Evolutionary conservation across 176 grass and related monocot genomes (phyloP).

Genomic region (Oryza glumipatula): DNA sequence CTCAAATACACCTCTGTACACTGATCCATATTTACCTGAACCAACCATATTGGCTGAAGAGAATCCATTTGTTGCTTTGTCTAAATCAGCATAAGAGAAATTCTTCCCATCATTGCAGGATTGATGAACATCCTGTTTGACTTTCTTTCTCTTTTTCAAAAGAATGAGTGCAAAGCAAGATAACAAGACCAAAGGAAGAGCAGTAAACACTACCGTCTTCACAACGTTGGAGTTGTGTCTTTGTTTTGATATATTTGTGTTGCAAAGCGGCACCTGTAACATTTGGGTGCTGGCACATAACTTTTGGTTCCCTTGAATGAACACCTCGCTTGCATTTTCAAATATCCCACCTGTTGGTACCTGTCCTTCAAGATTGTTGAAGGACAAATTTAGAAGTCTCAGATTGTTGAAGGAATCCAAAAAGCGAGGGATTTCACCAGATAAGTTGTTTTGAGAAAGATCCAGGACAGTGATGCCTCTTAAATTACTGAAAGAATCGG

Average conservation of each 20-base stretch:
- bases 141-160: background rate
- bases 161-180: background rate
- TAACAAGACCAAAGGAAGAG: background rate
- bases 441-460: conserved; percentile 52
- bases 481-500: conserved; percentile 8
- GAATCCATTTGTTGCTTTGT: conserved; percentile 48
- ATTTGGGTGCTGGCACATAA: conserved; percentile 21
- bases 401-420: background rate
- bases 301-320: conserved; percentile 36
- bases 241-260: background rate
- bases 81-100: conserved; percentile 47
- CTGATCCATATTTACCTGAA: conserved; percentile 47
- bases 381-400: conserved; percentile 48
- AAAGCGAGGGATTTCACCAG: conserved; percentile 43
- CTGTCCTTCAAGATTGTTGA: conserved; percentile 53
- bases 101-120: background rate
- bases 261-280: conserved; percentile 38
- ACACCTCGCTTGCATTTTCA: conserved; percentile 23
- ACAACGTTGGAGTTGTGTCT: background rate
- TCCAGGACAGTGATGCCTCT: conserved; percentile 29
- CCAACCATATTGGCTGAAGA: conserved; percentile 47
- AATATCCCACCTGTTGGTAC: conserved; percentile 48
- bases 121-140: background rate
- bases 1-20: conserved; percentile 45
- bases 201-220: background rate